Evolutionary conservation across 805 yeast species (phyloP).

Genomic region (Candida nonsorbophila): DNA sequence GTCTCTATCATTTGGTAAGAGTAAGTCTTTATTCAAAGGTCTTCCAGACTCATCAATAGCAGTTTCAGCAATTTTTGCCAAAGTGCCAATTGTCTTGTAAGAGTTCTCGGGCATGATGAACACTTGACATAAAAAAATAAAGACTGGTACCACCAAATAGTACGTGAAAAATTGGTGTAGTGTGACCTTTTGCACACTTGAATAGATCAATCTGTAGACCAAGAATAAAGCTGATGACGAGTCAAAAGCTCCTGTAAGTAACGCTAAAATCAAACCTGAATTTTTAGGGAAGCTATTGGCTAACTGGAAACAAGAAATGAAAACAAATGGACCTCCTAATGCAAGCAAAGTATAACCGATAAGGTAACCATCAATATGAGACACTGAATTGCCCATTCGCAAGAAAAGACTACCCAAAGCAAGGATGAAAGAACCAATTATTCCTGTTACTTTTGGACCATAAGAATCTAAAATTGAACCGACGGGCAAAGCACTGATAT

Average conservation of each 20-base stretch:
- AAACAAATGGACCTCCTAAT: constrained; percentile 90
- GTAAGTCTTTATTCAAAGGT: constrained; percentile 44
- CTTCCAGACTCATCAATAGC: constrained; percentile 70
- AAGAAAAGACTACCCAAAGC: constrained; percentile 50
- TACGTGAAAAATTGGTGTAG: constrained; percentile 56
- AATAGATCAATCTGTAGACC: constrained; percentile 63
- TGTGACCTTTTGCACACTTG: constrained; percentile 32
- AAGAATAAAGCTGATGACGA: constrained; percentile 86
- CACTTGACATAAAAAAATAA: constrained; percentile 68
- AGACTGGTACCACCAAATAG: constrained; percentile 72
- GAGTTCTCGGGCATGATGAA: constrained; percentile 76
- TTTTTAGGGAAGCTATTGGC: constrained; percentile 78
- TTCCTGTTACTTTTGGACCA: constrained; percentile 79
- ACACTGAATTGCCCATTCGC: constrained; percentile 30
- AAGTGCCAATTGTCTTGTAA: constrained; percentile 64
- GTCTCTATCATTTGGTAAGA: constrained; percentile 32
- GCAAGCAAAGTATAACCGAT: constrained; percentile 74
- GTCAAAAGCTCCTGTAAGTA: constrained; percentile 91
- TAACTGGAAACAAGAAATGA: constrained; percentile 84
- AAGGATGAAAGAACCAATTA: constrained; percentile 62
- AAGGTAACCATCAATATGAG: constrained; percentile 56
- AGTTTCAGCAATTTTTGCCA: constrained; percentile 65
- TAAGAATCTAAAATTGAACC: constrained; percentile 71
- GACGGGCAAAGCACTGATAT: constrained; percentile 75
- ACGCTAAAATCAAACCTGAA: constrained; percentile 76